Base-by-base conservation (phyloP, 768 basidiomycete species). In the Leucocoprinus leucothites region DNA sequence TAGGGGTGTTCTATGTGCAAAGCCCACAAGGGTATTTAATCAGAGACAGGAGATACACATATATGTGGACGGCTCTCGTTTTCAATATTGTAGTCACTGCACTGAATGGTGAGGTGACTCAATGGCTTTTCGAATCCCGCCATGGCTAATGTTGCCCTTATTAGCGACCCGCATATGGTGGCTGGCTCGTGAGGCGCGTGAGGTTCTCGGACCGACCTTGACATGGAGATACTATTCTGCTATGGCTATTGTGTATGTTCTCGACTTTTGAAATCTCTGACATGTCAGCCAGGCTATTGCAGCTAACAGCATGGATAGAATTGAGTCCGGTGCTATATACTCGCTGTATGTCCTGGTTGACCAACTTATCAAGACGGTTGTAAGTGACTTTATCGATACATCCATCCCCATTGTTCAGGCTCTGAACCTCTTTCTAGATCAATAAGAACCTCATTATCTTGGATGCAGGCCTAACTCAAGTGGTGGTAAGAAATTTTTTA, bases 241-340 rank as follows among this genome's bases (percentile, higher is more conserved):
- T 60, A 67, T 67, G 35, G 61, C 63, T 19, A 68, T 69, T 5
- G 11, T 52, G 59, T 69, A 66, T 67, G 59, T 49, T 64, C 62
- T 16, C 44, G 14, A 22, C 14, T n/a, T n/a, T 11, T 40, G 47
- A 38, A 49, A 26, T 19, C n/a, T n/a, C n/a, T n/a, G 16, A 11
- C n/a, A 22, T 38, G 26, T 28, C 7, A 13, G 43, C 5, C 24
- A 24, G 25, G 3, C 1, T 21, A 9, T 44, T 41, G n/a, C 44
- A 44, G 22, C 19, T 35, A n/a, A n/a, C 44, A 34, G 22, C 9
- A 14, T 22, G 18, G 14, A 56, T 63, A 69, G 68, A 53, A 61
- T 69, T 51, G 68, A 69, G 63, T 69, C 68, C 25, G 66, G 68
- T 46, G 51, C 66, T 40, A 68, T 68, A 48, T 69, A 69, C 45